These are phyloP conservation scores for Rosa hybrid DNA, from an alignment of 331 rosid genomes.

Conservation along the genomic window DNA sequence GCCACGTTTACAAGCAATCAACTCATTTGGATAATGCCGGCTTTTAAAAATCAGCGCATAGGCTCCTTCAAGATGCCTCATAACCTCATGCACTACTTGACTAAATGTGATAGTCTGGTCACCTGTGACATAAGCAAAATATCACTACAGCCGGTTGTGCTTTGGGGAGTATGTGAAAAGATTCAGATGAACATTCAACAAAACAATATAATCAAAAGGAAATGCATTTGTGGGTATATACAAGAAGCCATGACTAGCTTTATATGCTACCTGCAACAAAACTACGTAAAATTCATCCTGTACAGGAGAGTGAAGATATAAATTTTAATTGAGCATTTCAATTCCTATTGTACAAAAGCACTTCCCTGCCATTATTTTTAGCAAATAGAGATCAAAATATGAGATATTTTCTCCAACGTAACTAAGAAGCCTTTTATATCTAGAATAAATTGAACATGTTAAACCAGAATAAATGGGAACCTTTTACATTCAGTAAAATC, in stretches of 20 bases:
- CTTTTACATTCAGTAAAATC: background rate
- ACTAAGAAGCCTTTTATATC: background rate
- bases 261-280: background rate
- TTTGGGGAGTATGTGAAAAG: constrained; percentile 4
- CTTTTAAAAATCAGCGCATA: constrained; percentile 98
- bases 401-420: background rate
- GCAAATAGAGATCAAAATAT: background rate
- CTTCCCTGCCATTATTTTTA: background rate
- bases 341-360: background rate
- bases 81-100: constrained; percentile 96
- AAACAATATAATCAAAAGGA: constrained; percentile 6
- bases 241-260: background rate
- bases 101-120: constrained; percentile 79
- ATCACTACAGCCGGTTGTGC: constrained; percentile 19
- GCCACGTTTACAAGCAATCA: constrained; percentile 99
- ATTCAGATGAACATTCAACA: background rate
- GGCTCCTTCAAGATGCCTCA: constrained; percentile 99
- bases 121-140: constrained; percentile 55
- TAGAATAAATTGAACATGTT: background rate
- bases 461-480: background rate
- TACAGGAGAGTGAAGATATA: background rate
- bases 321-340: background rate
- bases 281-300: constrained; percentile 6
- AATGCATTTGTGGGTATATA: background rate
- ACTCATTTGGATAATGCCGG: constrained; percentile 85